Conservation (phyloP, 2,329 filamentous ascomycete genomes). For the Leptoxyphium fumago region DNA sequence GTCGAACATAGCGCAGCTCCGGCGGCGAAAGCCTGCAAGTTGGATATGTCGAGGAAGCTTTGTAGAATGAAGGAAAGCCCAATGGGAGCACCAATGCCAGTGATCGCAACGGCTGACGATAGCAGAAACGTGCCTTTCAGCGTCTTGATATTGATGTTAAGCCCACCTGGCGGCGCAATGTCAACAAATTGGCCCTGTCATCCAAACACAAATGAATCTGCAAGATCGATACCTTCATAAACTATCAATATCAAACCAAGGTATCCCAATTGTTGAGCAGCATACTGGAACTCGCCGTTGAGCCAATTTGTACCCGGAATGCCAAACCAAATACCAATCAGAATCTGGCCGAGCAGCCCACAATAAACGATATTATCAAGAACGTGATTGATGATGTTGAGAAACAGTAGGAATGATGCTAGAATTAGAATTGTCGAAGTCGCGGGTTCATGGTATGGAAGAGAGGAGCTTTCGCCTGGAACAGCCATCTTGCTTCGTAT, state of each 20-base stretch:
- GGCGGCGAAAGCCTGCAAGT: conserved; percentile 53
- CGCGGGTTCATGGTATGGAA: background rate
- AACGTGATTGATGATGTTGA: conserved; percentile 37
- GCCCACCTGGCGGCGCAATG: conserved; percentile 32
- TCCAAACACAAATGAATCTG: conserved; percentile 7
- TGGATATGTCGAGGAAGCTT: conserved; percentile 34
- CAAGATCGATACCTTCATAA: conserved; percentile 42
- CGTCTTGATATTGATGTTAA: conserved; percentile 39
- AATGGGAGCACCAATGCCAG: conserved; percentile 50
- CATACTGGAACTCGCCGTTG: conserved; percentile 33
- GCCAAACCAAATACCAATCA: conserved; percentile 57
- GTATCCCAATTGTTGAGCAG: conserved; percentile 53
- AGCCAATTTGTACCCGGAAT: conserved; percentile 51
- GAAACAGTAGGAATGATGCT: background rate
- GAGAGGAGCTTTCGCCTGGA: background rate
- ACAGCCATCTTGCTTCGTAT: no score
- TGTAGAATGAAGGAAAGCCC: conserved; percentile 48
- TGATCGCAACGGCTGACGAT: conserved; percentile 47
- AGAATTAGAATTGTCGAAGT: background rate
- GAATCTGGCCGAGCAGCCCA: conserved; percentile 56
- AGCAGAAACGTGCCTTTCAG: conserved; percentile 47
- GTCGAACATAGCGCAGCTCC: conserved; percentile 63
- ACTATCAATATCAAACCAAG: conserved; percentile 58
- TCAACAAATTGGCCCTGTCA: conserved; percentile 2
- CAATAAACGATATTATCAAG: conserved; percentile 54